These are phyloP conservation scores for Paraurostyla sp. DNA, from an alignment of 73 alveolate species.

Conservation along the genomic window DNA sequence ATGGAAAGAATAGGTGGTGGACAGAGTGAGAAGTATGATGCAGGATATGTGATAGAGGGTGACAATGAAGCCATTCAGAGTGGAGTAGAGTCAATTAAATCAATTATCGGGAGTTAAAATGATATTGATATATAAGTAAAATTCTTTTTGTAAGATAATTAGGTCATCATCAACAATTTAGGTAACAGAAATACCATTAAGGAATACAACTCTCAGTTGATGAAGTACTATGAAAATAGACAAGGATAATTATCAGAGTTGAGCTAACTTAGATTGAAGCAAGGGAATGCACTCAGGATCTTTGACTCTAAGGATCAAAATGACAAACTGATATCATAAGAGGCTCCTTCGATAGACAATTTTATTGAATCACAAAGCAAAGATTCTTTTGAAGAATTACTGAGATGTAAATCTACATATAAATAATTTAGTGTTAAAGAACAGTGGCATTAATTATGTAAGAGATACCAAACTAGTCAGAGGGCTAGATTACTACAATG, in stretches of 20 bases:
- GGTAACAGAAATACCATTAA: slow-evolving; percentile 28
- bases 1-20: slow-evolving; percentile 52
- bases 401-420: neutral
- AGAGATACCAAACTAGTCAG: slow-evolving; percentile 53
- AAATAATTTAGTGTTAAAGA: neutral
- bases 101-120: neutral
- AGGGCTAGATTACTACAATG: slow-evolving; percentile 75
- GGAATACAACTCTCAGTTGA: neutral
- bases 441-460: neutral
- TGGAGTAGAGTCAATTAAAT: neutral
- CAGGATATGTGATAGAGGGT: neutral
- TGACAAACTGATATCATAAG: slow-evolving; percentile 18
- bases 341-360: slow-evolving; percentile 55
- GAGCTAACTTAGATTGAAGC: slow-evolving; percentile 43
- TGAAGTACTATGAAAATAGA: neutral
- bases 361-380: neutral
- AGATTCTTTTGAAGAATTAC: slow-evolving; percentile 37
- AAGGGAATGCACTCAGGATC: slow-evolving; percentile 64
- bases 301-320: slow-evolving; percentile 63
- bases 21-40: neutral
- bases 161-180: slow-evolving; percentile 23
- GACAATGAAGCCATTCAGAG: neutral
- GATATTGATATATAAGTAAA: too few species aligned
- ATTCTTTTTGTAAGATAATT: neutral
- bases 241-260: neutral